Evolutionary conservation across 768 basidiomycete species (phyloP).

Genomic region (Paxillus rubicundulus): DNA sequence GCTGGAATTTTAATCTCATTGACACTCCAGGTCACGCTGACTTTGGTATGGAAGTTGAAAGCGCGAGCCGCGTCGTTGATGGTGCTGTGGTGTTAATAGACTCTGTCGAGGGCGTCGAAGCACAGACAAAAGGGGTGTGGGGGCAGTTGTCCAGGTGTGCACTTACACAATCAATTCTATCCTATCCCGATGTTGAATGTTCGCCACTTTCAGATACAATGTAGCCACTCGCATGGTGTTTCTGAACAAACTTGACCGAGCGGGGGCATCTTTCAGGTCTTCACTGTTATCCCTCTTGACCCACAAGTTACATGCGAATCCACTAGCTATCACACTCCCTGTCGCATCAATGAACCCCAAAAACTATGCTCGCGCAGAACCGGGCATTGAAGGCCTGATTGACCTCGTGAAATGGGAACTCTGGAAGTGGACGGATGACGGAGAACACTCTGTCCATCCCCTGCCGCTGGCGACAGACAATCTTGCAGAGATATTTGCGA

Average conservation of each 20-base stretch:
- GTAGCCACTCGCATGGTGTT: constrained; percentile 78
- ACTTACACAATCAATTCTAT: constrained; percentile 16
- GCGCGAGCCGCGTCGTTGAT: constrained; percentile 86
- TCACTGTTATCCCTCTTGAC: constrained; percentile 70
- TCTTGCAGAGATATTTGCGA: constrained; percentile 44
- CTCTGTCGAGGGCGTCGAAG: constrained; percentile 89
- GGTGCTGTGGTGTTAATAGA: constrained; percentile 87
- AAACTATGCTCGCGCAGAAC: constrained; percentile 70
- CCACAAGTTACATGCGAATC: constrained; percentile 75
- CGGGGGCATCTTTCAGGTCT: constrained; percentile 75
- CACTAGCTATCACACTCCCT: constrained; percentile 67
- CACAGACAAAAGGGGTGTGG: constrained; percentile 91
- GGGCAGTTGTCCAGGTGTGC: constrained; percentile 76
- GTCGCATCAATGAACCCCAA: constrained; percentile 70
- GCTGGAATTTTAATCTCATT: constrained; percentile 83
- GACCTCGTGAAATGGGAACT: constrained; percentile 83
- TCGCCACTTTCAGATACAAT: constrained; percentile 54
- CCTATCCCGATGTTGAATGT: constrained; percentile 1
- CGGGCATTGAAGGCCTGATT: constrained; percentile 80
- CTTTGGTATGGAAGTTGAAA: constrained; percentile 97
- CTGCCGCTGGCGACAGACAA: constrained; percentile 53
- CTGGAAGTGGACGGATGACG: constrained; percentile 67
- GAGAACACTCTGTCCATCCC: constrained; percentile 37
- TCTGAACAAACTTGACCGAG: constrained; percentile 84
- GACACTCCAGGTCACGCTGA: constrained; percentile 93